A percentile compares a stretch with the other conserved stretches of the same genome.
Evolutionary conservation across 2,329 filamentous ascomycete species (phyloP).

Genomic region (Monosporascus cannonballus): DNA sequence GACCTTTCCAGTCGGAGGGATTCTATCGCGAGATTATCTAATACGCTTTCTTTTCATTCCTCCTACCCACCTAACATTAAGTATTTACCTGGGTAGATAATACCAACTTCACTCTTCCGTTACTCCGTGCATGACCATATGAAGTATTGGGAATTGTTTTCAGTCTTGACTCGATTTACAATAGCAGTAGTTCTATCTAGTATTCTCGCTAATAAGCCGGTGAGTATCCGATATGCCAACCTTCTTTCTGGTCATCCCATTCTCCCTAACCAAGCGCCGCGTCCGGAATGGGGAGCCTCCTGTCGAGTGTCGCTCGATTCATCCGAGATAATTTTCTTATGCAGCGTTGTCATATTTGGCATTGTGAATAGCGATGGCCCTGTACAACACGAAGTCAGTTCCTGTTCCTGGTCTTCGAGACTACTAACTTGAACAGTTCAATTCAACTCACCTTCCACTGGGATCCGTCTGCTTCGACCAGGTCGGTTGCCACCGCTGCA

Average conservation of each 20-base stretch:
- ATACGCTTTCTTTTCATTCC: too few species aligned
- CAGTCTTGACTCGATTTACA: too few species aligned
- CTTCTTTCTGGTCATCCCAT: too few species aligned
- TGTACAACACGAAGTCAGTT: slow-evolving; percentile 24
- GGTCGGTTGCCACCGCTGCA: slow-evolving; percentile 93
- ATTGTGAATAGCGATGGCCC: slow-evolving; percentile 71
- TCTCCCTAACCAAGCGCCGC: not conserved
- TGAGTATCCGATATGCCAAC: not conserved
- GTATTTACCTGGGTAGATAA: too few species aligned
- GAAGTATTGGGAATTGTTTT: too few species aligned
- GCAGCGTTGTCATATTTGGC: slow-evolving; percentile 59
- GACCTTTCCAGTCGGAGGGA: too few species aligned
- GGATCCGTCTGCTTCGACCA: slow-evolving; percentile 97
- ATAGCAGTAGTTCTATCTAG: not conserved
- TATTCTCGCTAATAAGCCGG: not conserved
- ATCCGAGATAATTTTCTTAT: slow-evolving; percentile 19
- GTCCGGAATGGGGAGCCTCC: not conserved
- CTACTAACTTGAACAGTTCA: not conserved
- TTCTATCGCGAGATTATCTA: too few species aligned
- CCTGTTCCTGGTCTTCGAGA: not conserved
- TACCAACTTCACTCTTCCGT: too few species aligned
- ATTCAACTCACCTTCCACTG: slow-evolving; percentile 66
- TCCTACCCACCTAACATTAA: too few species aligned
- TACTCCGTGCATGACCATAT: too few species aligned
- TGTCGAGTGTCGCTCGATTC: not conserved